A percentile compares a stretch with the other conserved stretches of the same genome.
These are phyloP conservation scores for Curvularia eragrostidis DNA, from an alignment of 2,329 filamentous ascomycete genomes.

Conservation along the genomic window DNA sequence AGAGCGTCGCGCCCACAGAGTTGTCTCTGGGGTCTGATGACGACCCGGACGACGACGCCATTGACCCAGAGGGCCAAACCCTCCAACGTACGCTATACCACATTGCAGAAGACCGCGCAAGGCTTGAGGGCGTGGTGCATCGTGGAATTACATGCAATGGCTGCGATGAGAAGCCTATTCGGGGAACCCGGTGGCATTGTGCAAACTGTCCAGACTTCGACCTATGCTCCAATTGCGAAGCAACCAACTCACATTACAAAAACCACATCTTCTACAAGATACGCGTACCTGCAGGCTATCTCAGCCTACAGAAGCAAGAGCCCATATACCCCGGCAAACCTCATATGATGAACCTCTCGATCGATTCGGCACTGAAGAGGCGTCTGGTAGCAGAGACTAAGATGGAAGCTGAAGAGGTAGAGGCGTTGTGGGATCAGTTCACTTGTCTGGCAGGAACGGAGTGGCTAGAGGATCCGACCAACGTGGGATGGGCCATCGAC, in stretches of 20 bases:
- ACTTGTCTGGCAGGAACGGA: constrained; percentile 88
- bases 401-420: constrained; percentile 82
- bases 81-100: constrained; percentile 86
- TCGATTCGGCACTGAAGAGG: constrained; percentile 72
- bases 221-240: constrained; percentile 90
- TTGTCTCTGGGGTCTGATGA: constrained; percentile 40
- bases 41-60: constrained; percentile 51
- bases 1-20: constrained; percentile 44
- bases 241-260: constrained; percentile 76
- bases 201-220: constrained; percentile 97
- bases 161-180: constrained; percentile 86
- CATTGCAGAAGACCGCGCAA: constrained; percentile 91
- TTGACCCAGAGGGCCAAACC: constrained; percentile 69
- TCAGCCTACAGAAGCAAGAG: constrained; percentile 74
- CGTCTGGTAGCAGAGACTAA: constrained; percentile 58
- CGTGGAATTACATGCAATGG: constrained; percentile 90
- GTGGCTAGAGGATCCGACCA: constrained; percentile 80
- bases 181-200: constrained; percentile 90
- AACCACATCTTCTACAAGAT: constrained; percentile 98
- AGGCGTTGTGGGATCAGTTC: constrained; percentile 97
- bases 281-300: constrained; percentile 83
- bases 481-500: constrained; percentile 83
- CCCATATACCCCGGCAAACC: constrained; percentile 66
- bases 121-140: constrained; percentile 79
- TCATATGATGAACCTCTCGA: constrained; percentile 68